A percentile compares a stretch with the other conserved stretches of the same genome.
These are phyloP conservation scores for Tribonema minus DNA, from an alignment of 108 stramenopile genomes.

Conservation along the genomic window DNA sequence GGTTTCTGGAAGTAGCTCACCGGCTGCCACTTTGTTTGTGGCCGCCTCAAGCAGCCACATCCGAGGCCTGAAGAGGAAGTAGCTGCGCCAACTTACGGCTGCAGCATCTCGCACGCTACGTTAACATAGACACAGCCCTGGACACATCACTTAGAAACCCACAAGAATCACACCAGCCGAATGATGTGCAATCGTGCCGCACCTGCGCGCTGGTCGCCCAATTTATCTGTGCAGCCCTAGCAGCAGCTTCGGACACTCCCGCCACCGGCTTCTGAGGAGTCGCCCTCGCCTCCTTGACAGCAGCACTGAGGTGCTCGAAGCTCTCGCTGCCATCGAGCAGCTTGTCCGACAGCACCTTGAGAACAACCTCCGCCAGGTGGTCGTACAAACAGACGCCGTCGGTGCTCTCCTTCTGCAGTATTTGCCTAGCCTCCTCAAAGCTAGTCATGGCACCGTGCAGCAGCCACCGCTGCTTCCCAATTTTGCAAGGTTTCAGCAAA, in stretches of 20 bases:
- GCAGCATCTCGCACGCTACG: too few species aligned
- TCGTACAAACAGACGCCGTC: constrained; percentile 43
- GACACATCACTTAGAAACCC: too few species aligned
- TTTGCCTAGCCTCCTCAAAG: constrained; percentile 52
- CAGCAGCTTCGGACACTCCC: not conserved
- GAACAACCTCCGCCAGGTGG: constrained; percentile 40
- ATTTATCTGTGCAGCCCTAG: constrained; percentile 8
- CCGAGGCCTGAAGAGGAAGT: too few species aligned
- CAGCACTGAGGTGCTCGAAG: constrained; percentile 59
- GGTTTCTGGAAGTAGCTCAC: too few species aligned
- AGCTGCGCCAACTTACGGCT: too few species aligned
- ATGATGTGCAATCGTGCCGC: too few species aligned
- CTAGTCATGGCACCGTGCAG: constrained; percentile 30
- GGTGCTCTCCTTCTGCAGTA: constrained; percentile 45
- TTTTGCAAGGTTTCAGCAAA: too few species aligned
- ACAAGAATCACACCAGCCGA: too few species aligned
- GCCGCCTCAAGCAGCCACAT: too few species aligned
- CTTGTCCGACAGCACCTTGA: constrained; percentile 35
- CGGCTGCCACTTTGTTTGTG: too few species aligned
- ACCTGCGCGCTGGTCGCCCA: constrained; percentile 24
- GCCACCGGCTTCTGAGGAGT: not conserved
- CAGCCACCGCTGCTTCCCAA: too few species aligned
- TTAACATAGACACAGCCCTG: too few species aligned
- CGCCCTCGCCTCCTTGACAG: constrained; percentile 41
- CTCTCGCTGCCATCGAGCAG: constrained; percentile 48